These are phyloP conservation scores for Fraxinus paxiana DNA, from an alignment of 305 asterid species.

Conservation along the genomic window DNA sequence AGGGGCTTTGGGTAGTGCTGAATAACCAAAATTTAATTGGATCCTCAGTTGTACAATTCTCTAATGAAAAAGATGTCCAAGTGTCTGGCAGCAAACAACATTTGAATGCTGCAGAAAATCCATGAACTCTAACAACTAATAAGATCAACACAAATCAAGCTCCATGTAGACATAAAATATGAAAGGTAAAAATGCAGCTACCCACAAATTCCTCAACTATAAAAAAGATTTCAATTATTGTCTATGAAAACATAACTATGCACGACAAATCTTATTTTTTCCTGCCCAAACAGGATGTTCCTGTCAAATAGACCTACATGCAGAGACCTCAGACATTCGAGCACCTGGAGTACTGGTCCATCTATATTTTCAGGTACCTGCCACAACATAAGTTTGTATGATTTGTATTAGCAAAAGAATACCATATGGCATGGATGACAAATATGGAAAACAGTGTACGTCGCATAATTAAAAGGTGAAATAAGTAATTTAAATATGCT, in stretches of 20 bases:
- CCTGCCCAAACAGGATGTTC: conserved; percentile 24
- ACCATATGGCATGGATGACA: background rate
- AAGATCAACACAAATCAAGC: conserved; percentile 10
- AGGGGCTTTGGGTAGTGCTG: background rate
- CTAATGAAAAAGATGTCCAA: background rate
- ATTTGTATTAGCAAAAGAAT: background rate
- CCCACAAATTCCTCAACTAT: background rate
- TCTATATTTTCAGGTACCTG: conserved; percentile 57
- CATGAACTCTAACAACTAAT: background rate
- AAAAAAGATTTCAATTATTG: background rate
- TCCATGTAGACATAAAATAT: conserved; percentile 15
- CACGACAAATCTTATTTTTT: conserved; percentile 4
- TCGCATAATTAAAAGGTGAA: background rate
- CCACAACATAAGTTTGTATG: conserved; percentile 14
- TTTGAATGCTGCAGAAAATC: background rate
- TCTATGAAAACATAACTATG: conserved; percentile 24
- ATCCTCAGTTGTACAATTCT: background rate
- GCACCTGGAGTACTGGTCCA: conserved; percentile 38
- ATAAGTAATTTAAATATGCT: background rate
- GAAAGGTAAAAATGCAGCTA: conserved; percentile 13
- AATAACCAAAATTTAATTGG: background rate
- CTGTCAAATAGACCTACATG: conserved; percentile 34
- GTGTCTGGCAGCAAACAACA: background rate
- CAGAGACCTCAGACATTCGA: conserved; percentile 30
- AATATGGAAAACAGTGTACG: background rate